These are phyloP conservation scores for Phytophthora quininea DNA, from an alignment of 352 stramenopile genomes.

Conservation along the genomic window DNA sequence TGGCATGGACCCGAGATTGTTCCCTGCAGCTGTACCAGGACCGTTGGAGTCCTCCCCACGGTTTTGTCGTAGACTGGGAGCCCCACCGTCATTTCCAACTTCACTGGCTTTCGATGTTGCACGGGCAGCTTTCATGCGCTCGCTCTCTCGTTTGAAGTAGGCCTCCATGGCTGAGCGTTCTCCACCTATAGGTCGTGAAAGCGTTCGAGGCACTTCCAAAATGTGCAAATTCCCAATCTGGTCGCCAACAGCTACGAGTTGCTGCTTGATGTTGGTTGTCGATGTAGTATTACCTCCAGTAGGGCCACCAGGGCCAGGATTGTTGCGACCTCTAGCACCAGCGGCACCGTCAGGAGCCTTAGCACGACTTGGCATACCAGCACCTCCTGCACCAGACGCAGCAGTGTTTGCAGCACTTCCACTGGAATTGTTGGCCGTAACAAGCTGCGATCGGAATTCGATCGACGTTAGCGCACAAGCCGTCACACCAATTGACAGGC, in stretches of 20 bases:
- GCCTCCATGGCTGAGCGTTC: slow-evolving; percentile 84
- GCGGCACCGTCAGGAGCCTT: slow-evolving; percentile 20
- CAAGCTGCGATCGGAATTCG: slow-evolving; percentile 63
- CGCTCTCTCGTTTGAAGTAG: slow-evolving; percentile 92
- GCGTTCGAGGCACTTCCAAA: slow-evolving; percentile 89
- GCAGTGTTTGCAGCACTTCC: slow-evolving; percentile 19
- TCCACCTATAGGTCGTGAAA: slow-evolving; percentile 81
- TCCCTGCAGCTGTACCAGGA: slow-evolving; percentile 5
- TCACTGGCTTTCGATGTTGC: slow-evolving; percentile 19
- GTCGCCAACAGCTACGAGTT: slow-evolving; percentile 92
- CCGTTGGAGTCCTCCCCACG: slow-evolving; percentile 19
- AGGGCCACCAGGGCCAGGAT: slow-evolving; percentile 17
- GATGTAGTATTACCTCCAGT: slow-evolving; percentile 11
- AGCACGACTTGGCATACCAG: slow-evolving; percentile 13
- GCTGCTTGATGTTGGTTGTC: slow-evolving; percentile 72
- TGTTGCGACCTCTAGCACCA: slow-evolving; percentile 25
- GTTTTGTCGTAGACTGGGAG: slow-evolving; percentile 27
- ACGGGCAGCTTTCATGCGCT: slow-evolving; percentile 57
- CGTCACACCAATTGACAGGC: slow-evolving; percentile 80
- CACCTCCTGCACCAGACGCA: slow-evolving; percentile 7
- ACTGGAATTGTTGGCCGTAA: slow-evolving; percentile 19
- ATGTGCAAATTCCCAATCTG: slow-evolving; percentile 93
- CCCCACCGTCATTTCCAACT: slow-evolving; percentile 15
- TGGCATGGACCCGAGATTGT: neutral
- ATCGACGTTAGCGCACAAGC: slow-evolving; percentile 89